Conservation (phyloP, 2,329 filamentous ascomycete genomes). For the Fusarium sp. region DNA sequence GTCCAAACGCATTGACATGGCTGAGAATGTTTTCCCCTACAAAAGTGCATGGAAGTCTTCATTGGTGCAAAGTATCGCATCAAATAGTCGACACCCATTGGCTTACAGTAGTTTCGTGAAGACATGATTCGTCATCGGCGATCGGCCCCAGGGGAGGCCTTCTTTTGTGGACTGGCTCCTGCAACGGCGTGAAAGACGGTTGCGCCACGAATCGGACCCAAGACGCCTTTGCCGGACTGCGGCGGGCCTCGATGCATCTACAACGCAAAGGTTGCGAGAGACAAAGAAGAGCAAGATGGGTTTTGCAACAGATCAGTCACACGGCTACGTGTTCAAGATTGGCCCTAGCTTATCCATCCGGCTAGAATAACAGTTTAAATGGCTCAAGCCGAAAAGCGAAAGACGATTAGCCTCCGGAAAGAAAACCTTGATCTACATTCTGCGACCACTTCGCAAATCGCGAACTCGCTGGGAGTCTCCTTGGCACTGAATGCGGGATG, state of each 20-base stretch:
- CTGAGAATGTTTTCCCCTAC: constrained; percentile 1
- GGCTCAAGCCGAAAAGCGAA: not conserved
- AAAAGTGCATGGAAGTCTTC: constrained; percentile 1
- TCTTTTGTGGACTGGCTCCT: constrained; percentile 16
- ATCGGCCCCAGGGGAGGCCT: constrained; percentile 28
- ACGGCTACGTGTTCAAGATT: constrained; percentile 29
- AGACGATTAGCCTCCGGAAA: not conserved
- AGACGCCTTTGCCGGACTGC: constrained; percentile 33
- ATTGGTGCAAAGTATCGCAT: not conserved
- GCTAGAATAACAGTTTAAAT: constrained; percentile 1
- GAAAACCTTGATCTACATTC: constrained; percentile 25
- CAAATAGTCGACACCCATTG: constrained; percentile 9
- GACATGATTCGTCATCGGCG: constrained; percentile 34
- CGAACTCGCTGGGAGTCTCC: constrained; percentile 6
- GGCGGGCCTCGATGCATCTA: constrained; percentile 14
- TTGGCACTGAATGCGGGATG: constrained; percentile 34
- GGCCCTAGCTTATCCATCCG: not conserved
- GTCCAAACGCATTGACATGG: not conserved
- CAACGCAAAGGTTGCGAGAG: constrained; percentile 1
- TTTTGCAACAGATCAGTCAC: constrained; percentile 19
- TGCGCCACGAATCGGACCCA: constrained; percentile 31
- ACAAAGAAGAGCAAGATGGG: not conserved
- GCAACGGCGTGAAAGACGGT: constrained; percentile 26
- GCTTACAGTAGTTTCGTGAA: not conserved
- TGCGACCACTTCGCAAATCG: constrained; percentile 27